Conservation (phyloP, 73 alveolate genomes). For the Stentor coeruleus region DNA sequence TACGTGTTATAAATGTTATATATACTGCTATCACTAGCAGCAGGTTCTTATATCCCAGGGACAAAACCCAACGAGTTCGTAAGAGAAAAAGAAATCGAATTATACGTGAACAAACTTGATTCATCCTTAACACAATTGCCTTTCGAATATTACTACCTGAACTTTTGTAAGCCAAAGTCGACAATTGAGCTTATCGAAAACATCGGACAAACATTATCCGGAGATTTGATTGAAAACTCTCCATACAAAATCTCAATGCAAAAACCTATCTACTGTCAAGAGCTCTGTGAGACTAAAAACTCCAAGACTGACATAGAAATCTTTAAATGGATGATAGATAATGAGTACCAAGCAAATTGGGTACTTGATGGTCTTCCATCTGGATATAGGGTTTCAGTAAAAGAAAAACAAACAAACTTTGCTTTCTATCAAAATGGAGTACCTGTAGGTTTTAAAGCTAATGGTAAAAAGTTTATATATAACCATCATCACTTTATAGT, state of each 20-base stretch:
- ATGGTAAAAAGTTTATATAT: neutral
- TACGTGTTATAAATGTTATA: no score
- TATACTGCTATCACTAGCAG: no score
- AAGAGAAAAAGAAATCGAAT: neutral
- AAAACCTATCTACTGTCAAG: neutral
- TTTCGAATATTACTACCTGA: constrained; percentile 25
- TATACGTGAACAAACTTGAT: constrained; percentile 22
- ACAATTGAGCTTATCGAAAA: neutral
- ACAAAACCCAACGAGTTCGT: constrained; percentile 14
- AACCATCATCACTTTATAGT: constrained; percentile 15
- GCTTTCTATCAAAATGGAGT: neutral
- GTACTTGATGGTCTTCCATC: constrained; percentile 22
- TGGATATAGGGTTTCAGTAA: neutral
- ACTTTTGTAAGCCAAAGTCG: constrained; percentile 16
- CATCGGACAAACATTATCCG: constrained; percentile 12
- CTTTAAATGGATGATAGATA: constrained; percentile 23
- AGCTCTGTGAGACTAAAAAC: neutral
- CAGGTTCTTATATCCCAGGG: constrained; percentile 26
- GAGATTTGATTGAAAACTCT: constrained; percentile 11
- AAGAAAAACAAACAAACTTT: neutral
- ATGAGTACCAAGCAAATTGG: constrained; percentile 16
- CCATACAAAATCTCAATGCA: constrained; percentile 11
- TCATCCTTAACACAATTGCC: constrained; percentile 22
- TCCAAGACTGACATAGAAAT: neutral
- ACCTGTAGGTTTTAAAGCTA: constrained; percentile 10